Percentiles rank a stretch among this genome's conserved stretches.
phyloP scores from a whole-genome alignment of 2,329 filamentous ascomycete genomes.

The Atkinsonella hypoxylon region DNA sequence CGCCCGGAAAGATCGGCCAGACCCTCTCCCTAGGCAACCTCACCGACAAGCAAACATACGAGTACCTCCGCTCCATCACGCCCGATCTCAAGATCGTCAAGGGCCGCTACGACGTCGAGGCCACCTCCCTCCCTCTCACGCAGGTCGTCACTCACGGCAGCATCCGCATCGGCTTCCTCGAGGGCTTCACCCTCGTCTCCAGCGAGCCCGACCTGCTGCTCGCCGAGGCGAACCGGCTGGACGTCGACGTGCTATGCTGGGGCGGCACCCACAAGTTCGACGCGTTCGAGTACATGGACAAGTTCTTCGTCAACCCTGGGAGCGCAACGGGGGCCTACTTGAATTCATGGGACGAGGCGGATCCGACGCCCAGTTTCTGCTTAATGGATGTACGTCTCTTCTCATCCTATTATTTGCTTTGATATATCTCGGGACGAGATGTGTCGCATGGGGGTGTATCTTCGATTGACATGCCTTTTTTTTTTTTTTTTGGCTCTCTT shows the following conservation, averaged over 20 bases:
- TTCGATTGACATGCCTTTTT: not conserved
- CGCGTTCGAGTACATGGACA: constrained; percentile 62
- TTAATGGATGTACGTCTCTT: constrained; percentile 78
- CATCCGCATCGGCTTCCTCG: constrained; percentile 54
- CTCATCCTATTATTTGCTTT: too few relatives aligned
- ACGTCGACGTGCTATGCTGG: constrained; percentile 59
- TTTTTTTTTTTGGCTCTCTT: not conserved
- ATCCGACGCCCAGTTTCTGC: constrained; percentile 83
- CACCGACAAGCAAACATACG: constrained; percentile 68
- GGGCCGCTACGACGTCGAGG: constrained; percentile 55
- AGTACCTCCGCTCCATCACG: constrained; percentile 64
- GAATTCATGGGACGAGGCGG: constrained; percentile 51
- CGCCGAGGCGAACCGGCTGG: constrained; percentile 55
- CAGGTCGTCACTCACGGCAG: constrained; percentile 55
- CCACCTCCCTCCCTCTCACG: constrained; percentile 50
- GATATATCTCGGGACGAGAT: not conserved
- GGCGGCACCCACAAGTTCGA: constrained; percentile 58
- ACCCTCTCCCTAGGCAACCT: constrained; percentile 71
- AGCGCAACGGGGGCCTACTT: constrained; percentile 53
- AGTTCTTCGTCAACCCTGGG: constrained; percentile 61
- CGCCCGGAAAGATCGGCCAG: constrained; percentile 72
- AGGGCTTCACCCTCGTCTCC: constrained; percentile 57
- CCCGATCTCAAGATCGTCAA: constrained; percentile 62
- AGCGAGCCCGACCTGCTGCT: constrained; percentile 55
- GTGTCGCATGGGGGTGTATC: too few relatives aligned